Percentiles rank a stretch among this genome's conserved stretches.
Evolutionary conservation across 306 rosid species (phyloP).

Genomic region (Pterocarpus macrocarpus): DNA sequence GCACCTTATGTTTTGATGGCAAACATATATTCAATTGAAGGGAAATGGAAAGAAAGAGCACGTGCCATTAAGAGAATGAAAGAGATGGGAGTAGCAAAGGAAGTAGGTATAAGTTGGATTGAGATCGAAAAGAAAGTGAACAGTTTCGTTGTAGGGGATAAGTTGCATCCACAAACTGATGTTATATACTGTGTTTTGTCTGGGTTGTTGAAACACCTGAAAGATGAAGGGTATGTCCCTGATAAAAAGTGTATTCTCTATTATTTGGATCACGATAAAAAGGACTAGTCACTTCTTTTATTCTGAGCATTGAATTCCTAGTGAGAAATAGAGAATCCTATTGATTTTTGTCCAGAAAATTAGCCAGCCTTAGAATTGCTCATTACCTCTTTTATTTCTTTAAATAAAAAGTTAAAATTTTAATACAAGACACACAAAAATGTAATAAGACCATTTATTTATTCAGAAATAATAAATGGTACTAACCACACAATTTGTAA

Average conservation of each 20-base stretch:
- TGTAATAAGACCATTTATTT: neutral
- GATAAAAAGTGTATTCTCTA: conserved; percentile 70
- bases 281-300: conserved; percentile 31
- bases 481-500: too few species aligned
- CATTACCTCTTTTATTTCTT: neutral
- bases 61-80: conserved; percentile 77
- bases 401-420: too few species aligned
- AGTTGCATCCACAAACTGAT: conserved; percentile 74
- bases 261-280: conserved; percentile 60
- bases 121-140: conserved; percentile 77
- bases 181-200: conserved; percentile 63
- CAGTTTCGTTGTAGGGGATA: conserved; percentile 83
- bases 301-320: conserved; percentile 12
- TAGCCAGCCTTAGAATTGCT: conserved; percentile 2
- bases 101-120: conserved; percentile 84
- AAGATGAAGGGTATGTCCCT: conserved; percentile 85
- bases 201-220: conserved; percentile 63
- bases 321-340: neutral
- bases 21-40: conserved; percentile 82
- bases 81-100: conserved; percentile 76
- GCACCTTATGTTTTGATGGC: conserved; percentile 83
- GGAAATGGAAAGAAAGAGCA: conserved; percentile 94
- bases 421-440: neutral
- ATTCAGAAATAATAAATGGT: too few species aligned
- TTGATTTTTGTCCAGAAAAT: conserved; percentile 23